phyloP scores from a whole-genome alignment of 257 asterid genomes.

The Cruciata laevipes region DNA sequence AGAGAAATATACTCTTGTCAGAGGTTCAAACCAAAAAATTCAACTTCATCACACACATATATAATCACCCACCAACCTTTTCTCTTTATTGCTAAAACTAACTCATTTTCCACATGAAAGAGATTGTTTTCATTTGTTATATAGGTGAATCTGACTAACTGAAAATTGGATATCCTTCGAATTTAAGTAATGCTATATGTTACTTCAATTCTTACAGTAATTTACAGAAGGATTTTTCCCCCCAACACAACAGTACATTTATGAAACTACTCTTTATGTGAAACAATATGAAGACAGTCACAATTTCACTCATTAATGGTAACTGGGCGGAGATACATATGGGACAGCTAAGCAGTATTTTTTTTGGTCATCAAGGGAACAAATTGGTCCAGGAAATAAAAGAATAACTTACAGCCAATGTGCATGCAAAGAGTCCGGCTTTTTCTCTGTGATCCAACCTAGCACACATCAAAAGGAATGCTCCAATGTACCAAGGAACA shows the following conservation, averaged over 20 bases:
- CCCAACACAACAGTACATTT: background rate
- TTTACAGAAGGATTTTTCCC: too few species aligned
- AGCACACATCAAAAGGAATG: slow-evolving; percentile 64
- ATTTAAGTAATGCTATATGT: too few species aligned
- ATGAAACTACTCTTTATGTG: background rate
- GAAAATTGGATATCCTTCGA: too few species aligned
- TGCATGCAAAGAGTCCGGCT: slow-evolving; percentile 81
- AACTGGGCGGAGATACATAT: background rate
- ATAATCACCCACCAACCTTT: background rate
- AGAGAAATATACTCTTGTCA: background rate
- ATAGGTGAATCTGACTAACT: too few species aligned
- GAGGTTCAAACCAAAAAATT: background rate
- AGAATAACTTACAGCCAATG: slow-evolving; percentile 65
- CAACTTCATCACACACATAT: background rate
- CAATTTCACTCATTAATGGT: background rate
- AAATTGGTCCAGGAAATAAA: background rate
- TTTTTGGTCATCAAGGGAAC: background rate
- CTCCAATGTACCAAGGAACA: slow-evolving; percentile 90
- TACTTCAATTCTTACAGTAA: too few species aligned
- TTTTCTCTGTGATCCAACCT: slow-evolving; percentile 85
- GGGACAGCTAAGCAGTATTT: background rate
- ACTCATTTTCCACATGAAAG: too few species aligned
- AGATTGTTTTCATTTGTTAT: too few species aligned
- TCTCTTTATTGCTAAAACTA: background rate
- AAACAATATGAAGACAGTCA: background rate